Base-by-base conservation (phyloP, 2,329 filamentous ascomycete genomes). In the Exophiala spinifera region DNA sequence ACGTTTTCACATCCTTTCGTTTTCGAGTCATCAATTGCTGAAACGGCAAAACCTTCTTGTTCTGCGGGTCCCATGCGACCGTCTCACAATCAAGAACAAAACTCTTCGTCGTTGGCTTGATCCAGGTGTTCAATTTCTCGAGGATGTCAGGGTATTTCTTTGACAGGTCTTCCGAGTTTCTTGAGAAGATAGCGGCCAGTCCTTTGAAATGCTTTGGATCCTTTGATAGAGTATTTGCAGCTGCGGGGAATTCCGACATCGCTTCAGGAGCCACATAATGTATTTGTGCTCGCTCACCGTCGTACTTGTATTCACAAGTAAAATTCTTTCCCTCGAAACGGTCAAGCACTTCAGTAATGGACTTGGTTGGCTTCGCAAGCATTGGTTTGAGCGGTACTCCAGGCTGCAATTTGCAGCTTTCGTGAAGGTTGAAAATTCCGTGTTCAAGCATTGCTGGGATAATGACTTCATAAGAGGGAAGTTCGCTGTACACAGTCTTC, bases 51-150 rank as follows among this genome's bases (percentile, higher is more conserved):
- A 99, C 89, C 71, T 96, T 96, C 79, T 96, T 96, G 76, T 94
- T 90, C 1, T 81, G 79, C n/a, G 89, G 81, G 70, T 99, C 94
- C 92, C 94, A 97, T 0, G 89, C 94, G 11, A 97, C 94, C 1
- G 92, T 96, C 75, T 99, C 94, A 69, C 94, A 99, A 69, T 99
- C 94, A n/a, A 99, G 77, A 13, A 99, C 94, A 67, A 99, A 99
- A 68, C 91, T 96, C 72, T 88, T 89, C 10, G 94, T 96, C 25
- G 86, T 89, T 1, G 85, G 76, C 69, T 95, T 95, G 63, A 99
- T 85, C 94, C 94, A 99, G 0, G 82, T 85, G 34, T 89, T 80
- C 11, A 99, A 81, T 69, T 95, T 96, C 19, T 82, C 86, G 28
- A 99, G 82, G 49, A 99, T 91, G 72, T 99, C 94, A 0, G 94